phyloP scores from a whole-genome alignment of 768 basidiomycete species.

The Termitomyces sp. region DNA sequence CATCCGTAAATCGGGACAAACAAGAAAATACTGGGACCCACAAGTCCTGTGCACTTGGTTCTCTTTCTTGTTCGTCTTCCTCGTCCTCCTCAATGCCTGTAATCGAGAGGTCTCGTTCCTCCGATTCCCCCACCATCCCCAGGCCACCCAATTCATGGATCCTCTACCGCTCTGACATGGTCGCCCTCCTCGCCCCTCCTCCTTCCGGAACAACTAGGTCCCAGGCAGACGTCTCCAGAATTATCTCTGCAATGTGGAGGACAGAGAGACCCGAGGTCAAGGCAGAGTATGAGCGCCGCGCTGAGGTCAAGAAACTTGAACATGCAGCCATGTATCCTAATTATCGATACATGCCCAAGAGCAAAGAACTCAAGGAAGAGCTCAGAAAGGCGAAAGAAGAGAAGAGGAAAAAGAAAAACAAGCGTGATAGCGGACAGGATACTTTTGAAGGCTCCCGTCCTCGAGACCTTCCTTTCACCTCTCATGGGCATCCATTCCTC shows the following conservation, averaged over 20 bases:
- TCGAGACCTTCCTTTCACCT: slow-evolving; percentile 8
- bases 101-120: slow-evolving; percentile 3
- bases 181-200: slow-evolving; percentile 35
- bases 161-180: slow-evolving; percentile 63
- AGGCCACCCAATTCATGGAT: slow-evolving; percentile 85
- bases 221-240: slow-evolving; percentile 62
- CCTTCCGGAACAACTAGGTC: slow-evolving; percentile 30
- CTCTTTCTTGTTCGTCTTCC: background rate
- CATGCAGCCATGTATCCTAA: slow-evolving; percentile 48
- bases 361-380: slow-evolving; percentile 39
- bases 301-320: slow-evolving; percentile 46
- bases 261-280: slow-evolving; percentile 43
- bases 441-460: slow-evolving; percentile 2
- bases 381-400: slow-evolving; percentile 37
- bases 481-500: slow-evolving; percentile 15
- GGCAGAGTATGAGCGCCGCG: slow-evolving; percentile 45
- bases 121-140: slow-evolving; percentile 33
- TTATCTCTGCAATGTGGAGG: slow-evolving; percentile 63
- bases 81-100: slow-evolving; percentile 8
- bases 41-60: slow-evolving; percentile 9
- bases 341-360: slow-evolving; percentile 55
- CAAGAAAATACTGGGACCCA: slow-evolving; percentile 26
- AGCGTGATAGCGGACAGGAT: background rate
- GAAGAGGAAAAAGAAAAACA: slow-evolving; percentile 10
- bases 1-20: slow-evolving; percentile 13